Percentiles rank a stretch among this genome's conserved stretches.
Evolutionary conservation across 2,329 filamentous ascomycete genomes (phyloP).

Genomic region (Neurospora sp.): DNA sequence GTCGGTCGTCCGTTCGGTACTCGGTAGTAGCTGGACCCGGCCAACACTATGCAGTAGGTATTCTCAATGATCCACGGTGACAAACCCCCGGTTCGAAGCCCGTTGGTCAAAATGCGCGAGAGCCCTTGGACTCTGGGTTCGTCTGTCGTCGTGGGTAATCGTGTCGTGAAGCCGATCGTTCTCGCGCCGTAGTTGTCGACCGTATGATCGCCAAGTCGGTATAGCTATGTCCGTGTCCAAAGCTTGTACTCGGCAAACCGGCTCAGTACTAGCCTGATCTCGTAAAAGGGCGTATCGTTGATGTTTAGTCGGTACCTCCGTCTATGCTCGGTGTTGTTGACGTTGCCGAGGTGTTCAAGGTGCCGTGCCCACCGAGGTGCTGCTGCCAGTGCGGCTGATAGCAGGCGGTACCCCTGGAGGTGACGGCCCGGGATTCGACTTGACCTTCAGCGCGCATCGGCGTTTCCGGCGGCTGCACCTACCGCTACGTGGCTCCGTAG

Average conservation of each 20-base stretch:
- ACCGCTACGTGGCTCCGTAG: not conserved
- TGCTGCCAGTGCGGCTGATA: not conserved
- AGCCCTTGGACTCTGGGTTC: not conserved
- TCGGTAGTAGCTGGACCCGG: not conserved
- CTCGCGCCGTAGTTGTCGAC: not conserved
- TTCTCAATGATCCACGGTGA: not conserved
- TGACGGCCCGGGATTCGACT: not conserved
- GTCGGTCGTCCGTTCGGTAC: not conserved
- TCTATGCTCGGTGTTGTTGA: not conserved
- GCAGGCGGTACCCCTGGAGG: not conserved
- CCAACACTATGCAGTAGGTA: not conserved
- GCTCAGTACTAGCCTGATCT: not conserved
- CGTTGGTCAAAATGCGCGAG: no score
- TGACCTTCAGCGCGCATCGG: not conserved
- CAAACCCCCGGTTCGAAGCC: not conserved
- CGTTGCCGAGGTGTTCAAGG: not conserved
- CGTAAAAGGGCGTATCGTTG: not conserved
- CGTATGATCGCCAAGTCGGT: not conserved
- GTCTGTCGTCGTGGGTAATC: not conserved
- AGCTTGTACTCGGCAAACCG: not conserved
- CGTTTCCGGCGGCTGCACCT: not conserved
- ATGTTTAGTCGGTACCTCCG: not conserved
- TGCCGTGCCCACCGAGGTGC: not conserved
- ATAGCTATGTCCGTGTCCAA: not conserved
- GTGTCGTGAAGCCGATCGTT: not conserved